phyloP scores from a whole-genome alignment of 352 stramenopile genomes.

The Globisporangium middletonii region DNA sequence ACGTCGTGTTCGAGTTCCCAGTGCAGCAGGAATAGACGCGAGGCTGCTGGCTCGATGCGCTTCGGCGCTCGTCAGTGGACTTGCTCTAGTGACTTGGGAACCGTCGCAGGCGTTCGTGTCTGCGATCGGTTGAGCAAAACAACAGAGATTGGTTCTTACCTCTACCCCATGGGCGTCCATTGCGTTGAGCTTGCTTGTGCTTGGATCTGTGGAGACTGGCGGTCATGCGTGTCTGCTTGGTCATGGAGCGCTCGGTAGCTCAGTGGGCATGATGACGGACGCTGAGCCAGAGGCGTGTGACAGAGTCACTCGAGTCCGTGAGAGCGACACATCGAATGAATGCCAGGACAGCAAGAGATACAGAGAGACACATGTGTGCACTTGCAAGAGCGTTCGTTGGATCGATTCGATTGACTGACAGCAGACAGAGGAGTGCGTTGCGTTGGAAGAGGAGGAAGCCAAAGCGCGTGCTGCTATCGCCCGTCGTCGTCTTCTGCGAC shows the following conservation, averaged over 20 bases:
- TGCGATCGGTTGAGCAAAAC: slow-evolving; percentile 51
- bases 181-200: too few species aligned
- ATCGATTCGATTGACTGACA: too few species aligned
- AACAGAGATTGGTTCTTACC: slow-evolving; percentile 10
- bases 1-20: slow-evolving; percentile 98
- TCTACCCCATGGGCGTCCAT: slow-evolving; percentile 1
- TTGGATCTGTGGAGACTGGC: too few species aligned
- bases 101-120: slow-evolving; percentile 15
- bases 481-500: slow-evolving; percentile 65
- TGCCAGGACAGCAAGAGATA: not conserved
- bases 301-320: too few species aligned
- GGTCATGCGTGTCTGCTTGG: too few species aligned
- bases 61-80: slow-evolving; percentile 10
- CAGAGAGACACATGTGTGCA: not conserved
- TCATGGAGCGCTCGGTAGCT: too few species aligned
- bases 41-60: slow-evolving; percentile 11
- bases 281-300: too few species aligned
- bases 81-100: not conserved
- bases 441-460: too few species aligned
- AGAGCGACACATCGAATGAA: too few species aligned
- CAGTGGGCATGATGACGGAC: too few species aligned
- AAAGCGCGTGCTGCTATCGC: slow-evolving; percentile 39
- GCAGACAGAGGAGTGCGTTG: too few species aligned
- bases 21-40: slow-evolving; percentile 81
- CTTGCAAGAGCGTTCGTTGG: not conserved